These are phyloP conservation scores for Chrysoporthe puriensis DNA, from an alignment of 2,329 filamentous ascomycete genomes.

Conservation along the genomic window DNA sequence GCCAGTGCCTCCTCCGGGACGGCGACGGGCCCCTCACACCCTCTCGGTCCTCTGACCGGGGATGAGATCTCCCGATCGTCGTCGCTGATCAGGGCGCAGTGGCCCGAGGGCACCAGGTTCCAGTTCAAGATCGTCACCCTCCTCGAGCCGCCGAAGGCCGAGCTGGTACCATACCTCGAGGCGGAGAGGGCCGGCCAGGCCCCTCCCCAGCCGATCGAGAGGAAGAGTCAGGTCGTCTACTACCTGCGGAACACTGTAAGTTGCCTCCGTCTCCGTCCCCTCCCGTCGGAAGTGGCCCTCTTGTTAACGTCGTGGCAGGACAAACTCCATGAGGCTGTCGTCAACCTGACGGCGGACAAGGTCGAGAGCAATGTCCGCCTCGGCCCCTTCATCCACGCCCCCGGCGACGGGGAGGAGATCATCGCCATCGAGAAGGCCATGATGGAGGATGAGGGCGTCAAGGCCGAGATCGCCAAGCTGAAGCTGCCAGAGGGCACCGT, in stretches of 20 bases:
- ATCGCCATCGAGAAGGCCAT: slow-evolving; percentile 59
- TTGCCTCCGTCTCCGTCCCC: not conserved
- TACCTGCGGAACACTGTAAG: slow-evolving; percentile 63
- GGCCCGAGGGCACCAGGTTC: slow-evolving; percentile 58
- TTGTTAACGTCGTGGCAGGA: slow-evolving; percentile 44
- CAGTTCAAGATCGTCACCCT: slow-evolving; percentile 68
- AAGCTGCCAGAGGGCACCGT: slow-evolving; percentile 62
- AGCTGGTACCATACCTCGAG: slow-evolving; percentile 54
- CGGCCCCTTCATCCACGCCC: slow-evolving; percentile 60
- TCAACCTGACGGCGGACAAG: slow-evolving; percentile 52
- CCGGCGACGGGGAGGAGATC: slow-evolving; percentile 64
- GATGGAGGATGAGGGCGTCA: slow-evolving; percentile 58
- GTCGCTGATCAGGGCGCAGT: slow-evolving; percentile 53
- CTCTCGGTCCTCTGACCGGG: slow-evolving; percentile 62
- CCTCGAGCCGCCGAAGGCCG: slow-evolving; percentile 58
- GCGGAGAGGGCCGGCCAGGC: slow-evolving; percentile 48
- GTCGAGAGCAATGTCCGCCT: slow-evolving; percentile 63
- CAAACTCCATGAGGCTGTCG: slow-evolving; percentile 64
- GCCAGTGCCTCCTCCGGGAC: not conserved
- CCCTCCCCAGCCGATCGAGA: slow-evolving; percentile 46
- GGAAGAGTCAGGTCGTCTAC: slow-evolving; percentile 60
- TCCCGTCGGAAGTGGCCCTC: not conserved
- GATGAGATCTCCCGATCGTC: slow-evolving; percentile 58
- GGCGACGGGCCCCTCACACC: slow-evolving; percentile 44
- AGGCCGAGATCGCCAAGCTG: slow-evolving; percentile 64